phyloP scores from a whole-genome alignment of 805 yeast genomes.

The Candida yuanshanica region DNA sequence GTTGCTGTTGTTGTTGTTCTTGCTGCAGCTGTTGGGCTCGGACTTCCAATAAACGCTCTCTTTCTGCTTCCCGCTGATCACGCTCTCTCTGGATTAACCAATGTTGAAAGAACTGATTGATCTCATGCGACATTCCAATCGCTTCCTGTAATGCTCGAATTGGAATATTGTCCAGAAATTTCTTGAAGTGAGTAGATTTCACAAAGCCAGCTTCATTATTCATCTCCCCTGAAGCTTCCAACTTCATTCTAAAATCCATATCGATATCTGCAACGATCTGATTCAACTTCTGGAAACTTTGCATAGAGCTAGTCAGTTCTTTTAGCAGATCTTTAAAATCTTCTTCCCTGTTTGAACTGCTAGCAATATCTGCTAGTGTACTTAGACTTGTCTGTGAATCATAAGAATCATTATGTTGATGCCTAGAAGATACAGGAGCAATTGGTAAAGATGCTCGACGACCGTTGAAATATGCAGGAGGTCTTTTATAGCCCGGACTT shows the following conservation, averaged over 20 bases:
- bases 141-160: conserved; percentile 5
- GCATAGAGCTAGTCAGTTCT: conserved; percentile 10
- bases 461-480: background rate
- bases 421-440: conserved; percentile 11
- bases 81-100: conserved; percentile 8
- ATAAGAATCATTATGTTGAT: conserved; percentile 15
- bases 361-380: conserved; percentile 24
- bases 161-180: conserved; percentile 11
- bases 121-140: background rate
- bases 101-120: conserved; percentile 7
- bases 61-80: background rate
- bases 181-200: conserved; percentile 1
- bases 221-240: conserved; percentile 5
- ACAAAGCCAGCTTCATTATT: background rate
- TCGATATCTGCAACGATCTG: conserved; percentile 15
- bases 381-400: conserved; percentile 21
- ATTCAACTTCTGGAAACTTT: conserved; percentile 9
- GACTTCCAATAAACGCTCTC: conserved; percentile 2
- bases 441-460: conserved; percentile 6
- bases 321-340: conserved; percentile 3
- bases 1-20: background rate
- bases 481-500: background rate
- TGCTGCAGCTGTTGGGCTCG: background rate
- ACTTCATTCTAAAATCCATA: conserved; percentile 12
- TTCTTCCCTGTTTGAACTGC: conserved; percentile 2